Percentiles rank a stretch among this genome's conserved stretches.
phyloP scores from a whole-genome alignment of 257 asterid species.

The Nicotiana sylvestris region DNA sequence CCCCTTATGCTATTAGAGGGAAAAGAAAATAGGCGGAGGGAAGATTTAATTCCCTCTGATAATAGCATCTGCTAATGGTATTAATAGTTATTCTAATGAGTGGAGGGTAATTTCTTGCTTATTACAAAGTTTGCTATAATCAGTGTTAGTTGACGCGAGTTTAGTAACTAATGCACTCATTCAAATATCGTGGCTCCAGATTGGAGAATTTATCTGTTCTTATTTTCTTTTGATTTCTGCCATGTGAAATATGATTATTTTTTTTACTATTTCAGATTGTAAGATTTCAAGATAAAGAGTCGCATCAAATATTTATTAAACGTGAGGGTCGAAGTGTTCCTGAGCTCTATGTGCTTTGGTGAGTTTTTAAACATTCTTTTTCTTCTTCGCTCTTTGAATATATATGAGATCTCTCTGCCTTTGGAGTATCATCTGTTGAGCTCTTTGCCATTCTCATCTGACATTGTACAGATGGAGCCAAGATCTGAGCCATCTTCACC shows the following conservation, averaged over 20 bases:
- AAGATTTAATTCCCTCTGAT: neutral
- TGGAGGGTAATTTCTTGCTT: neutral
- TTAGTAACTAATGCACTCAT: neutral
- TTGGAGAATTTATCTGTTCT: neutral
- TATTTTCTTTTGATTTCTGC: neutral
- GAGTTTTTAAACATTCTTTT: too few species aligned
- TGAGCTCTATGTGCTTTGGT: constrained; percentile 72
- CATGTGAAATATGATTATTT: constrained; percentile 7
- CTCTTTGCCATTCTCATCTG: too few species aligned
- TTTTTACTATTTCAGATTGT: constrained; percentile 60
- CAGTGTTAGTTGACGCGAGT: neutral
- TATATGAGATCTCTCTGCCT: too few species aligned
- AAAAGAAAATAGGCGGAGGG: neutral
- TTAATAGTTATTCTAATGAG: neutral
- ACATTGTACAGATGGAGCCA: too few species aligned
- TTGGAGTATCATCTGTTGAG: too few species aligned
- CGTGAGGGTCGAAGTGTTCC: constrained; percentile 97
- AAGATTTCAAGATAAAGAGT: constrained; percentile 90
- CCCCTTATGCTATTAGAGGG: neutral
- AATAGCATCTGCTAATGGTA: neutral
- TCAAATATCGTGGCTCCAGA: neutral
- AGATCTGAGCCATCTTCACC: too few species aligned
- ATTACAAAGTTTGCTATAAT: neutral
- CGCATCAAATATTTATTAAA: constrained; percentile 97
- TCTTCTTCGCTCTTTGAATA: too few species aligned